Conservation (phyloP, 2,329 filamentous ascomycete genomes). For the Cytospora piceicola region DNA sequence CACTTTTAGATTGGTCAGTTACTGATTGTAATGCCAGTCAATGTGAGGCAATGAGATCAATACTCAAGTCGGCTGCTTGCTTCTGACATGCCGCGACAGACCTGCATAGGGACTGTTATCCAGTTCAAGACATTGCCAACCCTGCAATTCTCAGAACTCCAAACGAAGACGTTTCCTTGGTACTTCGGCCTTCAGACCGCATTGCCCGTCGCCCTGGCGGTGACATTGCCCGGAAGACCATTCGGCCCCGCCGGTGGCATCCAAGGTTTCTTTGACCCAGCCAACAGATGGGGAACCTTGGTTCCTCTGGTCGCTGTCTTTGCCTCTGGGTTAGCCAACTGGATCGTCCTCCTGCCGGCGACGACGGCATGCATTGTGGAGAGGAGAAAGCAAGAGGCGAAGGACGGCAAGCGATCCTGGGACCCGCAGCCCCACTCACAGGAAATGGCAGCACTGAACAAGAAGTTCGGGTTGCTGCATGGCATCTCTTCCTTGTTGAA, state of each 20-base stretch:
- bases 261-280: constrained; percentile 59
- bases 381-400: constrained; percentile 81
- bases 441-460: constrained; percentile 83
- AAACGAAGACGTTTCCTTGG: constrained; percentile 79
- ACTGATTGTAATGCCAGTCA: constrained; percentile 23
- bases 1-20: background rate
- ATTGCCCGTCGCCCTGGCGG: constrained; percentile 71
- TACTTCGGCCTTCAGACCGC: constrained; percentile 87
- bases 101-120: constrained; percentile 75
- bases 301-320: constrained; percentile 72
- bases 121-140: constrained; percentile 78
- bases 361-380: constrained; percentile 76
- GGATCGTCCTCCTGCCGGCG: constrained; percentile 71
- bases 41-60: constrained; percentile 12
- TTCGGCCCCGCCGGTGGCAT: constrained; percentile 54
- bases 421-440: constrained; percentile 78
- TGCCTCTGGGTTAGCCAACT: constrained; percentile 71
- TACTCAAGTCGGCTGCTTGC: background rate
- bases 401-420: constrained; percentile 86
- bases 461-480: constrained; percentile 77
- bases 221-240: constrained; percentile 75
- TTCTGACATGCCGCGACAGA: constrained; percentile 48
- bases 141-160: constrained; percentile 79
- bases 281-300: constrained; percentile 67
- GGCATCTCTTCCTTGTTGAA: constrained; percentile 82